Conservation (phyloP, 2,329 filamentous ascomycete species). For the Neurospora sp. region DNA sequence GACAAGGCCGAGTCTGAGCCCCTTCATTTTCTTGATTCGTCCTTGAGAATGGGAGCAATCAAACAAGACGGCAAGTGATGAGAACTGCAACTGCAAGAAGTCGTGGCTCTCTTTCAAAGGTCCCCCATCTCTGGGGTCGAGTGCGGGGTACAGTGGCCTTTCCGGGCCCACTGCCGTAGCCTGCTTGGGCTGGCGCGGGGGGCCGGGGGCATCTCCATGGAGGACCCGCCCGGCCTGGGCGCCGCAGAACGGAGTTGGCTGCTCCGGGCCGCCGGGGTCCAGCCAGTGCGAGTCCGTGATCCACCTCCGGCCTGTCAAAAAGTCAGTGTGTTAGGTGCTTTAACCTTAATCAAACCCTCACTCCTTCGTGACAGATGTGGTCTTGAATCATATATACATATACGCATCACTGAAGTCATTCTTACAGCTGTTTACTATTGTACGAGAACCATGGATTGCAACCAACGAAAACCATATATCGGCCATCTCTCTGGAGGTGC, state of each 20-base stretch:
- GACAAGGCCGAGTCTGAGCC: neutral
- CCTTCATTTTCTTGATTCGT: neutral
- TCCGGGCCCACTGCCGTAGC: neutral
- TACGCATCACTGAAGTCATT: neutral
- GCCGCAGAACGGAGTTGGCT: neutral
- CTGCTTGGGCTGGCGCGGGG: neutral
- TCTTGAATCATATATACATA: neutral
- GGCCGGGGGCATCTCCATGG: neutral
- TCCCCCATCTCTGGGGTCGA: constrained; percentile 5
- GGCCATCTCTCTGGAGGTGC: neutral
- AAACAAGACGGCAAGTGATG: neutral
- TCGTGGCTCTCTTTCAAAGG: constrained; percentile 40
- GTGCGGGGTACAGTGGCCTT: neutral
- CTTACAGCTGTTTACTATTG: neutral
- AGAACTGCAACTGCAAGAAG: constrained; percentile 34
- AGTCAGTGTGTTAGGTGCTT: neutral
- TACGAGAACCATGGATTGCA: neutral
- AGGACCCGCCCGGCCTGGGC: neutral
- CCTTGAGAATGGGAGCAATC: neutral
- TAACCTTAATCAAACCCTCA: neutral
- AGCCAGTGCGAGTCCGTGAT: neutral
- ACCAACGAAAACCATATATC: neutral
- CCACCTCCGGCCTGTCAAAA: neutral
- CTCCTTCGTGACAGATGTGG: too few relatives aligned
- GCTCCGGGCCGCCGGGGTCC: neutral